These are phyloP conservation scores for Pezicula neosporulosa DNA, from an alignment of 2,329 filamentous ascomycete genomes.

Conservation along the genomic window DNA sequence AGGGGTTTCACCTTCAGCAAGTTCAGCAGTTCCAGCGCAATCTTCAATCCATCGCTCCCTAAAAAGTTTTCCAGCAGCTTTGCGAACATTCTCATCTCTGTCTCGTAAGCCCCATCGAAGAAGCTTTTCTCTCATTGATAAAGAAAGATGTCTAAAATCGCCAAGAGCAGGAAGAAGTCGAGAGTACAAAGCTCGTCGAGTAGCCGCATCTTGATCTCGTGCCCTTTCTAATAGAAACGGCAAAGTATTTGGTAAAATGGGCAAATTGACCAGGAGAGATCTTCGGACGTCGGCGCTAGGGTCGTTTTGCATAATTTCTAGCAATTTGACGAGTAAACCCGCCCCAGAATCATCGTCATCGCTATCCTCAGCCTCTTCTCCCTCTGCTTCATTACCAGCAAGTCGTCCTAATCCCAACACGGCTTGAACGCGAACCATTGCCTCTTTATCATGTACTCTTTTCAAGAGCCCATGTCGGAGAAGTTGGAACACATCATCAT, in stretches of 20 bases:
- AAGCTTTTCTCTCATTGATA: conserved; percentile 93
- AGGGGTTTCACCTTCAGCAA: conserved; percentile 47
- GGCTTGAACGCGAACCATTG: conserved; percentile 87
- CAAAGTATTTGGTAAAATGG: conserved; percentile 76
- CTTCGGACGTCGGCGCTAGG: conserved; percentile 90
- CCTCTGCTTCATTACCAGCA: conserved; percentile 73
- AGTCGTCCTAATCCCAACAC: conserved; percentile 85
- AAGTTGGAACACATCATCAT: conserved; percentile 85
- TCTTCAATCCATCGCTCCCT: conserved; percentile 97
- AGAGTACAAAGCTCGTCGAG: conserved; percentile 81
- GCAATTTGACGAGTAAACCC: conserved; percentile 75
- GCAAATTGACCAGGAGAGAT: conserved; percentile 85
- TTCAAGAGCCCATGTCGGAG: conserved; percentile 77
- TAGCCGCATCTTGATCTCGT: conserved; percentile 81
- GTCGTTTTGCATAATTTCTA: conserved; percentile 90
- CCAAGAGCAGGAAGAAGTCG: conserved; percentile 82
- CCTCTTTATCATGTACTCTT: conserved; percentile 89
- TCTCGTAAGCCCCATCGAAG: conserved; percentile 93
- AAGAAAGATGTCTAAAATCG: conserved; percentile 89
- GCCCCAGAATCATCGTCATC: conserved; percentile 65
- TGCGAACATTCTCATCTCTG: conserved; percentile 89
- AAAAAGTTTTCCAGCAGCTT: conserved; percentile 86
- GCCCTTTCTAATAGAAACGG: conserved; percentile 88
- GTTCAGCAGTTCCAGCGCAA: conserved; percentile 67
- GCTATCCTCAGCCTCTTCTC: conserved; percentile 61